Evolutionary conservation across 441 rosid species (phyloP), one percentile per base, ranked within the genome.

Genomic region (Metrosideros polymorpha): DNA sequence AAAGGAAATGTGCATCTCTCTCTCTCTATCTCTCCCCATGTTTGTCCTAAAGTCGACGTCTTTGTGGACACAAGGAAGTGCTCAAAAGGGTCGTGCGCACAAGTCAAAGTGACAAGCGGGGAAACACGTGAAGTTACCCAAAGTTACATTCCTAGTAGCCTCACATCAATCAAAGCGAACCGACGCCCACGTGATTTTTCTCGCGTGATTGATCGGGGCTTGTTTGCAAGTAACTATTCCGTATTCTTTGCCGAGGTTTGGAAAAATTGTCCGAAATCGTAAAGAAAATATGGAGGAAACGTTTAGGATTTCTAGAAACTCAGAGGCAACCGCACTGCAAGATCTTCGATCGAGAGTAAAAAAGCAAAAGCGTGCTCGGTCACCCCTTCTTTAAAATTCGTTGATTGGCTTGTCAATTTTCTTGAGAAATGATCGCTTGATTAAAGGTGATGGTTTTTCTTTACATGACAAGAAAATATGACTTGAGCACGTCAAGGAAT

Each of bases 401-500:
- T 55, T 10, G 14, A 10, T 25, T 55, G 29, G 29, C 29, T 2
- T 55, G 29, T 55, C 59, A 4, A 55, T 1, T 55, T 25, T n/a
- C n/a, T n/a, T n/a, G n/a, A n/a, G n/a, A n/a, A n/a, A n/a, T n/a
- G n/a, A n/a, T n/a, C n/a, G n/a, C 59, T 2, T 9, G 29, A 55
- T 25, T 2, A 14, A 55, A 3, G 59, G 27, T 9, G 6, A 2
- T 25, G 25, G 1, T 25, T 55, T 55, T n/a, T n/a, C n/a, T 24
- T 54, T 9, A 54, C 12, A 0, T 18, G 0, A 3, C 0, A 1
- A 55, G n/a, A 55, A 55, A 55, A 25, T 55, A 55, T 0, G 2
- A 14, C 4, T 29, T 7, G 22, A 59, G 29, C 10, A 3, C 0
- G 10, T 9, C 6, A 55, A 4, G 0, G 25, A 55, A 25, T 25